Base-by-base conservation (phyloP, 2,329 filamentous ascomycete species). In the Fusarium praegraminearum region DNA sequence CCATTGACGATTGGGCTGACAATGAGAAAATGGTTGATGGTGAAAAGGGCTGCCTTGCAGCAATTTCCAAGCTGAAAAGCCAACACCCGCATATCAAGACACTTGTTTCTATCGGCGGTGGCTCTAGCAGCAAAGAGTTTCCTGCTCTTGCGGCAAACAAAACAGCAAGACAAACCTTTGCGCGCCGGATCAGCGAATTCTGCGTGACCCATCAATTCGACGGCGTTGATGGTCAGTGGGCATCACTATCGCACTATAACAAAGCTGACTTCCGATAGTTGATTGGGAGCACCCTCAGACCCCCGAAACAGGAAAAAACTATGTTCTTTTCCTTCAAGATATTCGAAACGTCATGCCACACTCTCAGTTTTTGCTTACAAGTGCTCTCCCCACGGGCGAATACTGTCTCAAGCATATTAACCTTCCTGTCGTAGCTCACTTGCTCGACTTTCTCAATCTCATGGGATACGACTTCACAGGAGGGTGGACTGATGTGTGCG, bases 381-480 rank as follows among this genome's bases (percentile, higher is more conserved):
- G 88, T 3, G 89, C 89, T 11, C 83, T 92, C 2, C 88, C 89
- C 3, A 86, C 86, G 2, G 88, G 87, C 3, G 82, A 88, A 72
- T 91, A 88, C 83, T 87, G 85, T 16, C 81, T 91, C 22, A 82
- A 82, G 65, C 81, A 90, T 73, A 88, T 91, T 73, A 83, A 90
- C 66, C 79, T 91, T 6, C 70, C 72, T 4, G 79, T 82, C 13
- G 85, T 86, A 3, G 81, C 84, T 3, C 70, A 80, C 5, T 79
- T 87, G 38, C 82, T 91, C 46, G 88, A 91, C 75, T 82, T 86
- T 72, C 79, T 91, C 65, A 91, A 91, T 73, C 81, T 92, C 45
- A 92, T 92, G 90, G 83, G 85, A 15, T 92, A 92, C 74, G 90
- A 92, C 76, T 91, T 91, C 70, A 83, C 85, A 0, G 90, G 90